Base-by-base conservation (phyloP, 2,329 filamentous ascomycete species). In the Apiospora sp. region DNA sequence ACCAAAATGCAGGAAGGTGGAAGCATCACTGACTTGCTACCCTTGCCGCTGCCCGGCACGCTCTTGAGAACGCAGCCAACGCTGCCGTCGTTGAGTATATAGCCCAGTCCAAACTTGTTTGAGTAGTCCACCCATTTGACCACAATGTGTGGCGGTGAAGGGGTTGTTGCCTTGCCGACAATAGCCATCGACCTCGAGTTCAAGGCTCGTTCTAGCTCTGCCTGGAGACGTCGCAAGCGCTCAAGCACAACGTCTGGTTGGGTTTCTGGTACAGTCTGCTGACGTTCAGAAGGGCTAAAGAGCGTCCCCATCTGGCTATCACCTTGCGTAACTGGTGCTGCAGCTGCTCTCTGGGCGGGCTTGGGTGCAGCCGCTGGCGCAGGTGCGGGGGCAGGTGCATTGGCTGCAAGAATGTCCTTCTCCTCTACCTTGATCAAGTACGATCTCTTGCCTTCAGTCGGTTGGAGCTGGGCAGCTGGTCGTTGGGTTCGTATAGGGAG, bases 81-180 rank as follows among this genome's bases (percentile, higher is more conserved):
- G 74, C 91, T 94, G 43, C 94, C 93, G 75, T 96, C 93, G 74
- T 94, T 94, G 71, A 96, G 85, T 72, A 96, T 94, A 78, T 96
- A 96, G 48, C 94, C 94, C 22, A 96, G 87, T 16, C 94, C 94
- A 80, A 95, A 94, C 80, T 95, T 95, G 82, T 95, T 94, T 73
- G 93, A 94, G 81, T 96, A 96, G 80, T 96, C 94, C 8, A 96
- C 94, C 94, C 94, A 96, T 79, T 95, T 94, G 14, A 92, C 89
- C 16, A 92, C 90, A 64, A 92, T 89, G 79, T 91, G 83, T 79
- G 92, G 87, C 79, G 92, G 81, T 74, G 91, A 79, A 79, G 88
- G 84, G 71, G 87, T 81, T 74, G 86, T 82, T 72, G 87, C 84
- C 82, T 89, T 88, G 13, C 88, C 84, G 68, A 91, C 84, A 71